These are phyloP conservation scores for Jatropha curcas DNA, from an alignment of 345 rosid species.

Conservation along the genomic window DNA sequence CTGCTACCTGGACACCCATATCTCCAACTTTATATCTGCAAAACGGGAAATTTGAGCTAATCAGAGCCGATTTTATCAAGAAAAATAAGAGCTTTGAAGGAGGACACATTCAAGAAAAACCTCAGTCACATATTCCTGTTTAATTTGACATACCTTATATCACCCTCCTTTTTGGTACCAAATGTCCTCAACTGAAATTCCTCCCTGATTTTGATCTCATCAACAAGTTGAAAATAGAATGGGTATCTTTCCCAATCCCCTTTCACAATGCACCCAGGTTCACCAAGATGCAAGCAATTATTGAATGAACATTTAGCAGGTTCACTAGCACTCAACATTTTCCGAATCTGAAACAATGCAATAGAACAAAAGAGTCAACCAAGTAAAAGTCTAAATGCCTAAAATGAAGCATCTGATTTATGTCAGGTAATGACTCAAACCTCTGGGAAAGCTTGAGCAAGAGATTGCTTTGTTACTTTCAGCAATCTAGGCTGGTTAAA, in stretches of 20 bases:
- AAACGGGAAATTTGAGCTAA: neutral
- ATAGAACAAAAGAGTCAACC: neutral
- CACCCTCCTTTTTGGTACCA: slow-evolving; percentile 86
- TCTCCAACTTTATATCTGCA: slow-evolving; percentile 71
- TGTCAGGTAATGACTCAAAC: slow-evolving; percentile 37
- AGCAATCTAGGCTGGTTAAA: slow-evolving; percentile 87
- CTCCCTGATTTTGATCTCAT: slow-evolving; percentile 85
- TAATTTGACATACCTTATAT: slow-evolving; percentile 60
- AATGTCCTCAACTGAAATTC: slow-evolving; percentile 83
- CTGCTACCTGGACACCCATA: slow-evolving; percentile 81
- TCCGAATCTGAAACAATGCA: slow-evolving; percentile 43
- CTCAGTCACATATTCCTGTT: neutral
- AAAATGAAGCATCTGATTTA: slow-evolving; percentile 4
- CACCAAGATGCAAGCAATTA: slow-evolving; percentile 84
- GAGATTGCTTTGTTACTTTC: slow-evolving; percentile 91
- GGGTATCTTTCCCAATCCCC: slow-evolving; percentile 88
- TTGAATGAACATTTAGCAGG: slow-evolving; percentile 66
- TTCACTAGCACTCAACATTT: slow-evolving; percentile 42
- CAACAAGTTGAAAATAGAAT: slow-evolving; percentile 75
- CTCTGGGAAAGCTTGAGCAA: slow-evolving; percentile 84
- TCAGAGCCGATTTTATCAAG: neutral
- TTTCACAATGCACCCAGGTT: slow-evolving; percentile 78
- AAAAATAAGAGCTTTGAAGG: no score
- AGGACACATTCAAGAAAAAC: neutral
- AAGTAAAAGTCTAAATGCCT: neutral